These are phyloP conservation scores for Russula dissimulans DNA, from an alignment of 768 basidiomycete species.

Conservation along the genomic window DNA sequence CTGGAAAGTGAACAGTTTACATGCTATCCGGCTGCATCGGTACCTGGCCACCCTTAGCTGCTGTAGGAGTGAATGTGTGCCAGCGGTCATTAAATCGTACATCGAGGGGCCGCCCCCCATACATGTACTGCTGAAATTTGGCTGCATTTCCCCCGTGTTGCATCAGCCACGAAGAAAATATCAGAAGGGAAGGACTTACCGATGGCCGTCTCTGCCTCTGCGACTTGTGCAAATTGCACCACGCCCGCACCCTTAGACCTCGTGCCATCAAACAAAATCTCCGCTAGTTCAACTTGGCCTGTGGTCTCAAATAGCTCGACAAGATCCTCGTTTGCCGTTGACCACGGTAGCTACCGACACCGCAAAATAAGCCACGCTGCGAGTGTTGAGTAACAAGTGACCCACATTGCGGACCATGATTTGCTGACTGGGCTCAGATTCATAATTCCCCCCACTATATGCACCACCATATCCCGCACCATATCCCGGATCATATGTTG, in stretches of 20 bases:
- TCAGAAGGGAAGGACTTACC: constrained; percentile 35
- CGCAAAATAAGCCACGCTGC: neutral
- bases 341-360: constrained; percentile 78
- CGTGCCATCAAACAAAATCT: neutral
- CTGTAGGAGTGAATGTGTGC: constrained; percentile 85
- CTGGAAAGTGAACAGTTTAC: constrained; percentile 8
- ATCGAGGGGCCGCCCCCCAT: constrained; percentile 80
- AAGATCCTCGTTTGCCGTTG: constrained; percentile 96
- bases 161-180: neutral
- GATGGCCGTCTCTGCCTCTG: constrained; percentile 91
- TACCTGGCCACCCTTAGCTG: constrained; percentile 78
- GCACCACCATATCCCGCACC: constrained; percentile 22
- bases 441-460: constrained; percentile 30
- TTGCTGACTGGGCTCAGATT: constrained; percentile 86
- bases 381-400: constrained; percentile 19
- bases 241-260: constrained; percentile 89
- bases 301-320: constrained; percentile 98
- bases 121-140: constrained; percentile 94
- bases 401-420: constrained; percentile 98
- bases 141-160: constrained; percentile 34
- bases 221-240: constrained; percentile 87
- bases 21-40: constrained; percentile 51
- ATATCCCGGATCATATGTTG: constrained; percentile 29
- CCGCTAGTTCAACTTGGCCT: constrained; percentile 82
- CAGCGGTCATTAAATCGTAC: constrained; percentile 93